phyloP scores from a whole-genome alignment of 352 stramenopile species.

The Pythium oligandrum region DNA sequence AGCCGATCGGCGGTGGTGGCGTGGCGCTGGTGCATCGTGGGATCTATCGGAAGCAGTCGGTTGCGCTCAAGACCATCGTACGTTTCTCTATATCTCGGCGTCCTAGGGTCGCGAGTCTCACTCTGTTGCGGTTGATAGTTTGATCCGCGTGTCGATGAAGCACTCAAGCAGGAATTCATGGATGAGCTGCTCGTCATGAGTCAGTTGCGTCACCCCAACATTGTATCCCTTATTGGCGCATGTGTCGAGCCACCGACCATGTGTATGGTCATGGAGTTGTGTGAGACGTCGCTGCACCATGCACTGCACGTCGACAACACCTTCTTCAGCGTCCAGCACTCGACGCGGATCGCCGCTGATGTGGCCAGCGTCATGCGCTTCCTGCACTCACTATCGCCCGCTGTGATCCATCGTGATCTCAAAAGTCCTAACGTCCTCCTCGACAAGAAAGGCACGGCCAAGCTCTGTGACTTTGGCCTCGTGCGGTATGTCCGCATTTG shows the following conservation, averaged over 20 bases:
- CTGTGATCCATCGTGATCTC: slow-evolving; percentile 89
- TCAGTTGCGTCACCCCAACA: slow-evolving; percentile 67
- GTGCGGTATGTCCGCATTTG: slow-evolving; percentile 31
- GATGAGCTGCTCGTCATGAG: slow-evolving; percentile 91
- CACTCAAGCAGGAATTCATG: slow-evolving; percentile 90
- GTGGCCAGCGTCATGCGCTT: slow-evolving; percentile 85
- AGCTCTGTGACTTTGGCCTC: slow-evolving; percentile 92
- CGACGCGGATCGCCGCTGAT: slow-evolving; percentile 51
- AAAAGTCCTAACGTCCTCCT: slow-evolving; percentile 90
- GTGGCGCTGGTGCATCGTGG: slow-evolving; percentile 87
- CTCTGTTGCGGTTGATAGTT: no score
- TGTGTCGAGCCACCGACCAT: slow-evolving; percentile 71
- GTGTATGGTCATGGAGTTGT: slow-evolving; percentile 82
- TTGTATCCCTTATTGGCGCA: slow-evolving; percentile 71
- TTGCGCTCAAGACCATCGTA: slow-evolving; percentile 90
- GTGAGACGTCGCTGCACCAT: slow-evolving; percentile 59
- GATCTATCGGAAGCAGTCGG: slow-evolving; percentile 55
- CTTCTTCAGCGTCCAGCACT: slow-evolving; percentile 49
- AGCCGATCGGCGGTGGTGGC: slow-evolving; percentile 86
- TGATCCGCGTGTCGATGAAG: slow-evolving; percentile 76
- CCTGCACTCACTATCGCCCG: slow-evolving; percentile 70
- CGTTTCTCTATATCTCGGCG: not conserved
- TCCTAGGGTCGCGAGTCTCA: not conserved
- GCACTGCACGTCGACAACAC: slow-evolving; percentile 48
- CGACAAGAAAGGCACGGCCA: slow-evolving; percentile 58